Conservation (phyloP, 441 rosid genomes). For the Omphalea diandra region DNA sequence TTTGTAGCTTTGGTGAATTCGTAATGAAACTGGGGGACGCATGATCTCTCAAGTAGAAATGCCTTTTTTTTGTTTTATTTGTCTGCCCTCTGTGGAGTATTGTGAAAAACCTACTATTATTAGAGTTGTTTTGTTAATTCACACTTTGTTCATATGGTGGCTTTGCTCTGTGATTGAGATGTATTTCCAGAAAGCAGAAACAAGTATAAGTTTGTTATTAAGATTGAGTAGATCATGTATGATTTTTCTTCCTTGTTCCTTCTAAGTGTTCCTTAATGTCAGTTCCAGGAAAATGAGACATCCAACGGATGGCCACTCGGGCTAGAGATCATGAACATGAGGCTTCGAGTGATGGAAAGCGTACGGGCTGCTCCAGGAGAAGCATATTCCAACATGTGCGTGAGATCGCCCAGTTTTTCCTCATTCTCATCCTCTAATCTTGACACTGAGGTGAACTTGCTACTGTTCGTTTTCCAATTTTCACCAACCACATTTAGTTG, state of each 20-base stretch:
- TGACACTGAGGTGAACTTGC: slow-evolving; percentile 45
- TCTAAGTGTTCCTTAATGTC: neutral
- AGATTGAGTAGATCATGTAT: no score
- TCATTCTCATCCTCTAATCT: slow-evolving; percentile 52
- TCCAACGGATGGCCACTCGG: slow-evolving; percentile 64
- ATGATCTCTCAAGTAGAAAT: neutral
- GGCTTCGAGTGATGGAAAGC: slow-evolving; percentile 33
- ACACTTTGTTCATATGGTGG: no score
- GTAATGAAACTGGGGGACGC: neutral
- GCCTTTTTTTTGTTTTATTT: neutral
- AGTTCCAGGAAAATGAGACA: slow-evolving; percentile 35
- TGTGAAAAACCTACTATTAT: no score
- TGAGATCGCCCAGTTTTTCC: slow-evolving; percentile 34
- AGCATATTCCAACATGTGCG: slow-evolving; percentile 22
- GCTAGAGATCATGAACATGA: slow-evolving; percentile 41
- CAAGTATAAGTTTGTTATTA: no score
- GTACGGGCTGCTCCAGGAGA: slow-evolving; percentile 27
- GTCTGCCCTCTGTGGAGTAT: neutral
- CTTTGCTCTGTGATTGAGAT: no score
- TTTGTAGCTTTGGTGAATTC: neutral
- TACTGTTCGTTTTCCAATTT: neutral
- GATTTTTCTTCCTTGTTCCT: no score
- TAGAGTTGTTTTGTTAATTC: no score
- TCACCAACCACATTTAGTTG: no score
- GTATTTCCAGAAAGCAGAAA: no score